Base-by-base conservation (phyloP, 2,329 filamentous ascomycete species). In the Fonsecaea monophora region DNA sequence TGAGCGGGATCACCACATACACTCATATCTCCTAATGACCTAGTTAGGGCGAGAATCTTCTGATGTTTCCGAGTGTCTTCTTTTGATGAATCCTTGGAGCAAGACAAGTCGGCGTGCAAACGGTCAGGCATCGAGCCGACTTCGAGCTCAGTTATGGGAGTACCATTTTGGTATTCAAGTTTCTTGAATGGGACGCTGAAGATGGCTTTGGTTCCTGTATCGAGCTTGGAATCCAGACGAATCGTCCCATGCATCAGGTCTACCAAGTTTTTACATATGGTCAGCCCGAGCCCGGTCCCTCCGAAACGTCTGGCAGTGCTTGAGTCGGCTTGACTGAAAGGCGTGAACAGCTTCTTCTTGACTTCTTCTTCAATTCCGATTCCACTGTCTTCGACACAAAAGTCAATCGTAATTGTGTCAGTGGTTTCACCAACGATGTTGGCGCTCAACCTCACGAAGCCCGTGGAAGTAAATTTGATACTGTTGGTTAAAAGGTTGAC, bases 341-440 rank as follows among this genome's bases (percentile, higher is more conserved):
- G 91, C 70, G 90, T 89, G 78, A 94, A 95, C 0, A 94, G 81
- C 42, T 85, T 85, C 73, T 88, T 88, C 18, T 87, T 85, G 4
- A 93, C 90, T 64, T 92, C 89, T 56, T 93, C 89, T 70, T 92
- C 89, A 37, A 94, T 94, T 3, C 91, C 91, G 59, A 94, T 93
- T 0, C 92, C 91, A 0, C 90, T 92, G 71, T 95, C 92, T 75
- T 91, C 86, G 5, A 95, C 85, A 0, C 85, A 85, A 72, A 94
- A 94, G 58, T 86, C 87, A 50, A 94, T 85, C 53, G 88, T 85
- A 32, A 91, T 86, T 0, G 81, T 85, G 7, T 92, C 89, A 0
- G 83, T 75, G 0, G 86, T 87, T 74, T 93, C 89, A 53, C 82
- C 84, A 66, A 88, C 84, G 50, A 89, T 88, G 12, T 82, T 78